These are phyloP conservation scores for Ustulina deusta DNA, from an alignment of 2,329 filamentous ascomycete genomes.

Conservation along the genomic window DNA sequence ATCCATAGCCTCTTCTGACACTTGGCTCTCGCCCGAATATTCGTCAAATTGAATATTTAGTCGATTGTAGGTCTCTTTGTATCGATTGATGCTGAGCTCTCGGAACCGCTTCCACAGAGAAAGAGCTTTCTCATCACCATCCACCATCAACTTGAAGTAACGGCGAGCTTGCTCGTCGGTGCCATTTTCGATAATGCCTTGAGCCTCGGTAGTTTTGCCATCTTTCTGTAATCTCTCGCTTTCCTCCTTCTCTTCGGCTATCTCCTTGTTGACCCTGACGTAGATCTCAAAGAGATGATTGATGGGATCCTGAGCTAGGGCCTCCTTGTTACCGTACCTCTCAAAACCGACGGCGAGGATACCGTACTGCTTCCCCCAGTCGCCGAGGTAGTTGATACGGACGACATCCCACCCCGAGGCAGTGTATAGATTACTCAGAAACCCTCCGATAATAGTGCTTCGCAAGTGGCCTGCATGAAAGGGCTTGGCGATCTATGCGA, in stretches of 20 bases:
- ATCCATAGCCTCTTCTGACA: slow-evolving; percentile 74
- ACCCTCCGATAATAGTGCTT: slow-evolving; percentile 81
- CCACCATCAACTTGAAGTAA: slow-evolving; percentile 72
- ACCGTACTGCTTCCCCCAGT: slow-evolving; percentile 81
- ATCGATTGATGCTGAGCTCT: slow-evolving; percentile 68
- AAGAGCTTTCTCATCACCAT: slow-evolving; percentile 67
- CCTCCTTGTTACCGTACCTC: slow-evolving; percentile 72
- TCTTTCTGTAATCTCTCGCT: slow-evolving; percentile 64
- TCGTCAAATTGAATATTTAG: slow-evolving; percentile 73
- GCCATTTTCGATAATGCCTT: slow-evolving; percentile 56
- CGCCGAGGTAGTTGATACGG: slow-evolving; percentile 80
- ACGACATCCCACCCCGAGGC: slow-evolving; percentile 77
- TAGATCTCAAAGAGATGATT: slow-evolving; percentile 80
- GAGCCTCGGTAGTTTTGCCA: slow-evolving; percentile 57
- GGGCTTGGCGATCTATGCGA: slow-evolving; percentile 67
- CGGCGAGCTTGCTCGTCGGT: slow-evolving; percentile 66
- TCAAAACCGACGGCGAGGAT: slow-evolving; percentile 75
- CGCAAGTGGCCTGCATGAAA: slow-evolving; percentile 81
- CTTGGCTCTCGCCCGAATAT: slow-evolving; percentile 80
- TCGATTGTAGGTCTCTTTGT: slow-evolving; percentile 68
- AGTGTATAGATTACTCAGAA: slow-evolving; percentile 76
- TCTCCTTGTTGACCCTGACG: slow-evolving; percentile 73
- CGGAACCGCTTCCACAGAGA: slow-evolving; percentile 70
- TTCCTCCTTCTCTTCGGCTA: slow-evolving; percentile 71
- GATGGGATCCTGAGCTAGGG: slow-evolving; percentile 73